Evolutionary conservation across 2,329 filamentous ascomycete genomes (phyloP), one percentile per base, ranked within the genome.

Genomic region (Chaetomiaceae sp.): DNA sequence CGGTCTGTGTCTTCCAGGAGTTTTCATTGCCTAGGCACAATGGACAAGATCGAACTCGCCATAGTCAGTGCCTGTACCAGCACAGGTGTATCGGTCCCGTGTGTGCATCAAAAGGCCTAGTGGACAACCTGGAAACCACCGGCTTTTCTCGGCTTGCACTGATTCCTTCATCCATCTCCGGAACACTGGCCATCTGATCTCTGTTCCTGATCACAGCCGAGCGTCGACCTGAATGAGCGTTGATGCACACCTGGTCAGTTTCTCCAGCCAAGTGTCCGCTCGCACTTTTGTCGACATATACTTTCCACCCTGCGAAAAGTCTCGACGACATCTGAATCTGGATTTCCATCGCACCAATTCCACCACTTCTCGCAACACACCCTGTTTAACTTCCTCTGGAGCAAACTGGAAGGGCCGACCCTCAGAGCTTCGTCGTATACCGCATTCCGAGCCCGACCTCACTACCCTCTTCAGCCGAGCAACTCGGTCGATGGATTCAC

Each of bases 61-160:
- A 44, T 27, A 27, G 39, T 15, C 22, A 25, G 20, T 25, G 9
- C 22, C 25, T 20, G 39, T 27, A 23, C 37, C 19, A 29, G n/a
- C n/a, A 14, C 15, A 17, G 14, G 17, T 56, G 44, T 50, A 38
- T 50, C 50, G 45, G 40, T 42, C 33, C 25, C 5, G 25, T 27
- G 29, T 42, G 6, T 31, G 34, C 38, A 40, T 42, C 27, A 14
- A 36, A 12, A 37, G 22, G 17, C 22, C 37, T 22, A 22, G 12
- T 22, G 19, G 42, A 17, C 42, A n/a, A 19, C 33, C 33, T 19
- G 4, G 11, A 25, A 40, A 36, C 22, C 9, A n/a, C 40, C 9
- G 36, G 23, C n/a, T 29, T 14, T 44, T 34, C 15, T 22, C 37
- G 17, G 6, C n/a, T 19, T n/a, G 22, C 5, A 19, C 9, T 43